Conservation (phyloP, 257 asterid species). For the Nemophila menziesii region DNA sequence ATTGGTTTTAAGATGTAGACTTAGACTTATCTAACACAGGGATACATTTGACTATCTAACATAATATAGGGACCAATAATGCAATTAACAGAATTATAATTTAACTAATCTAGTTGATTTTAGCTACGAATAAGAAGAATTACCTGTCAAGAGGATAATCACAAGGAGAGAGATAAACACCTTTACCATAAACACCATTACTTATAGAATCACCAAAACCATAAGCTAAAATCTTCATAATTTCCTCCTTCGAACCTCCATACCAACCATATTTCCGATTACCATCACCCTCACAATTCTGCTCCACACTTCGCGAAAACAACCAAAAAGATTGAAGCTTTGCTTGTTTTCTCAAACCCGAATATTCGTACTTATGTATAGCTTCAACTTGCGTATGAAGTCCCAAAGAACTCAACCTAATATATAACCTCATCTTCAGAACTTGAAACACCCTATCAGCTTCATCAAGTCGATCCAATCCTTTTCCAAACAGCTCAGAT, state of each 20-base stretch:
- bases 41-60: too few relatives aligned
- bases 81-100: too few relatives aligned
- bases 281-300: constrained; percentile 8
- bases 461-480: background rate
- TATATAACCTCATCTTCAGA: constrained; percentile 2
- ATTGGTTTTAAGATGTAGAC: too few relatives aligned
- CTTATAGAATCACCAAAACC: constrained; percentile 12
- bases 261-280: constrained; percentile 18
- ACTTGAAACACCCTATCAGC: constrained; percentile 1
- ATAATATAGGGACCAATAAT: too few relatives aligned
- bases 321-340: constrained; percentile 7
- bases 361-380: constrained; percentile 7
- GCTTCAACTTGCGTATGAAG: constrained; percentile 9
- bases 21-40: too few relatives aligned
- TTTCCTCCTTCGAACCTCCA: constrained; percentile 20
- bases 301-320: constrained; percentile 1
- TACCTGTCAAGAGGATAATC: constrained; percentile 10
- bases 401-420: constrained; percentile 9
- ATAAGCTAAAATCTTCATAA: constrained; percentile 9
- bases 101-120: too few relatives aligned
- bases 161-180: constrained; percentile 14
- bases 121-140: too few relatives aligned
- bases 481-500: background rate
- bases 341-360: constrained; percentile 3
- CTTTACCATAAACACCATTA: constrained; percentile 13